Base-by-base conservation (phyloP, 208 protist genomes). In the Endotrypanum monterogeii region DNA sequence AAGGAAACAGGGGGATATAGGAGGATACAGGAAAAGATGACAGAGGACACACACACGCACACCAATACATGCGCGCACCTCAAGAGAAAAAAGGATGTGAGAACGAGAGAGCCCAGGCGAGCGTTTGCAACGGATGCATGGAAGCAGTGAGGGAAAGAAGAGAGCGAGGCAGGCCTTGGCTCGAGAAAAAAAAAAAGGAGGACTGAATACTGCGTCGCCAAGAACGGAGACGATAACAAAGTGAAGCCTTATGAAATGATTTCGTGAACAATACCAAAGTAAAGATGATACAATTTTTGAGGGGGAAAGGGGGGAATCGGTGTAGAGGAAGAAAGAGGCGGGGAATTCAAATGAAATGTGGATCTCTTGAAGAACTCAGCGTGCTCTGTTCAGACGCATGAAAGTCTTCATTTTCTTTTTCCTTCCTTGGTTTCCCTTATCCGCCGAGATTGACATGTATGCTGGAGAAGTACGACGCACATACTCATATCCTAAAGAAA, bases 131-230 rank as follows among this genome's bases (percentile, higher is more conserved):
- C n/a, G n/a, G n/a, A n/a, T n/a, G n/a, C n/a, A n/a, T n/a, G n/a
- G n/a, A n/a, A n/a, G n/a, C n/a, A n/a, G 18, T 56, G 52, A 66
- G 50, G 50, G 56, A 54, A 63, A 67, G 9, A 74, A 68, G 66
- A 56, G 41, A 67, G 52, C 28, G n/a, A 39, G 62, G 30, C 18
- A 25, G 18, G 20, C 61, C 12, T n/a, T 23, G 41, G 35, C 51
- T 25, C 28, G 25, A 11, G 62, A 9, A 25, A 41, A 65, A 9
- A 16, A 37, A n/a, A 5, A 39, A 46, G 18, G 37, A 44, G 5
- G 9, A 56, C 8, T 9, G 1, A 41, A 5, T n/a, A 23, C n/a
- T 37, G 9, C 35, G 18, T 2, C 16, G 37, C 58, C 23, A 18
- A 12, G 35, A 41, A 65, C 2, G 32, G 58, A 46, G 39, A n/a